Evolutionary conservation across 1,284 basidiomycete genomes (phyloP), one percentile per base, ranked within the genome.

Genomic region (Pseudozyma sp.): DNA sequence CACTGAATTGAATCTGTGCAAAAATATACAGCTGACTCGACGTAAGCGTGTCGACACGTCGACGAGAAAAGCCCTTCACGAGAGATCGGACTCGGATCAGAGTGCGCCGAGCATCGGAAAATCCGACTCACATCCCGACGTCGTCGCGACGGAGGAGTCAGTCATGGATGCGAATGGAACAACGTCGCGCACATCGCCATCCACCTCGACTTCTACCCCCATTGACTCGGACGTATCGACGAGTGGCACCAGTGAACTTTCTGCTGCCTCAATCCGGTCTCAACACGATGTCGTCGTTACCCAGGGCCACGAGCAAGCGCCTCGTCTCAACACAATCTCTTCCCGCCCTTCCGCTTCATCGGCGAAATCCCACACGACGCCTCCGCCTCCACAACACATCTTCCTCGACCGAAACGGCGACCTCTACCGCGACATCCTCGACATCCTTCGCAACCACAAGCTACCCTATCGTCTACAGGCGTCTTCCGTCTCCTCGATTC

Each of bases 361-460:
- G 35, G 7, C 10, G 40, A 13, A 37, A 37, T 37, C 35, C 37
- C 24, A 10, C 8, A n/a, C 17, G 14, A 9, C 42, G 8, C 4
- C 31, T 16, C 19, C 19, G 16, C 14, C 29, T 4, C 30, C 46
- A 14, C 37, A 6, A 4, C 30, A 34, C 17, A 52, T 70, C 46
- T 70, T 70, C 35, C 43, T 70, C 10, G 68, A 70, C 29, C 62
- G 68, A 19, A 70, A 65, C 39, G 35, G 37, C 17, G 54, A 58
- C 6, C 39, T 65, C 35, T 70, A 65, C 24, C 40, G 40, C 14
- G 68, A 65, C 47, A 44, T 70, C 0, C 54, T 70, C 33, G 68
- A 65, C 54, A 61, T 51, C 24, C 58, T 70, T 7, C 58, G 68
- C 10, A 42, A 35, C 4, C 30, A 7, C 40, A 61, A 61, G 9